Conservation (phyloP, 192 early-diverging fungal species). For the Rhizophagus sp. region DNA sequence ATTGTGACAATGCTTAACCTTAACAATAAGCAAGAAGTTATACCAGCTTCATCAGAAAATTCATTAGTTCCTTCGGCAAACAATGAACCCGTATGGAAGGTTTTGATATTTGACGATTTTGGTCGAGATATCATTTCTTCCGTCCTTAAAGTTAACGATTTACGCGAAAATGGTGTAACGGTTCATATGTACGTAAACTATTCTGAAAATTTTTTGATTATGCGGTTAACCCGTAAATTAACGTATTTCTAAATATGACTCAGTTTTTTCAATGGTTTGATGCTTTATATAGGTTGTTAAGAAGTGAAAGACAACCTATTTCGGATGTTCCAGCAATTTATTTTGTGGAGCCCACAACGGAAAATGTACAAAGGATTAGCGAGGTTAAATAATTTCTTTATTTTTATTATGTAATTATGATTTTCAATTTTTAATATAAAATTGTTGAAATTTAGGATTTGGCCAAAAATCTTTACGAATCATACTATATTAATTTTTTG, state of each 20-base stretch:
- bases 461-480: conserved; percentile 86
- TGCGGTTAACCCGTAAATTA: not conserved
- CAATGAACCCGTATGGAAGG: conserved; percentile 90
- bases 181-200: conserved; percentile 83
- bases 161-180: conserved; percentile 94
- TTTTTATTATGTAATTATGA: not conserved
- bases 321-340: conserved; percentile 97
- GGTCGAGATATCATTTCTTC: conserved; percentile 96
- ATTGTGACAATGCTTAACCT: conserved; percentile 85
- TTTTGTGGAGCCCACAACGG: conserved; percentile 87
- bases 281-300: conserved; percentile 64
- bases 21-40: conserved; percentile 60
- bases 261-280: conserved; percentile 23
- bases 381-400: conserved; percentile 54
- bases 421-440: not conserved
- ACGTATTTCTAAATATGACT: not conserved
- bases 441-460: conserved; percentile 68
- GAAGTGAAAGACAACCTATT: conserved; percentile 82
- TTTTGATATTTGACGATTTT: conserved; percentile 91
- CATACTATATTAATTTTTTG: conserved; percentile 95
- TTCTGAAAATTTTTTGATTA: not conserved
- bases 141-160: conserved; percentile 92
- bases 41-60: conserved; percentile 42
- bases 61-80: conserved; percentile 30
- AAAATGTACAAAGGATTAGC: conserved; percentile 78